phyloP scores from a whole-genome alignment of 2,329 filamentous ascomycete species.

The Hymenoscyphus linearis region DNA sequence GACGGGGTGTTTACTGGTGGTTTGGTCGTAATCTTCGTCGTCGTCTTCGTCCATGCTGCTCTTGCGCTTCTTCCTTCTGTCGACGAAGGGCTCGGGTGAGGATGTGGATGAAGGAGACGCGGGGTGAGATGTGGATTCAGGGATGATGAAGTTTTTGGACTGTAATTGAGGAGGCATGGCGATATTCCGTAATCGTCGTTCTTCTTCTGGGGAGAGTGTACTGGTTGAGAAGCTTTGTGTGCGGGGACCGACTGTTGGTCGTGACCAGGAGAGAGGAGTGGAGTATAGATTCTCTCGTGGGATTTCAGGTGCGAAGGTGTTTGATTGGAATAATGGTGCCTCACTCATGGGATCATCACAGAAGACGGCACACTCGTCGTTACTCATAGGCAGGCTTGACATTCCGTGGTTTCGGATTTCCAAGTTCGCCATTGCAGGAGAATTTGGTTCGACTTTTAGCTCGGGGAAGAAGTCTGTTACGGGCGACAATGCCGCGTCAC shows the following conservation, averaged over 20 bases:
- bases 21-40: conserved; percentile 48
- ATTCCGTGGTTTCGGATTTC: conserved; percentile 15
- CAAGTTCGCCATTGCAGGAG: conserved; percentile 23
- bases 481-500: conserved; percentile 25
- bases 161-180: conserved; percentile 56
- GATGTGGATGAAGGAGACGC: conserved; percentile 39
- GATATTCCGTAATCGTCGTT: conserved; percentile 48
- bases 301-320: conserved; percentile 8
- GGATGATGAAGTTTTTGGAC: conserved; percentile 26
- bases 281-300: conserved; percentile 24
- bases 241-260: conserved; percentile 13
- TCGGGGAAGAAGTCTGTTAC: conserved; percentile 27
- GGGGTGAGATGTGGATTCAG: conserved; percentile 36
- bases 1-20: conserved; percentile 33
- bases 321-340: conserved; percentile 27
- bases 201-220: conserved; percentile 22
- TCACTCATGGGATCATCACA: conserved; percentile 23
- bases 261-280: conserved; percentile 27
- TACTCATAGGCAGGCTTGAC: conserved; percentile 6
- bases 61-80: conserved; percentile 39
- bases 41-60: conserved; percentile 26
- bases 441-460: conserved; percentile 25
- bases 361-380: conserved; percentile 23
- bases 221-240: conserved; percentile 8
- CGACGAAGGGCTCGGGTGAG: conserved; percentile 34